phyloP scores from a whole-genome alignment of 2,329 filamentous ascomycete genomes.

The Hypoxylon sp. region DNA sequence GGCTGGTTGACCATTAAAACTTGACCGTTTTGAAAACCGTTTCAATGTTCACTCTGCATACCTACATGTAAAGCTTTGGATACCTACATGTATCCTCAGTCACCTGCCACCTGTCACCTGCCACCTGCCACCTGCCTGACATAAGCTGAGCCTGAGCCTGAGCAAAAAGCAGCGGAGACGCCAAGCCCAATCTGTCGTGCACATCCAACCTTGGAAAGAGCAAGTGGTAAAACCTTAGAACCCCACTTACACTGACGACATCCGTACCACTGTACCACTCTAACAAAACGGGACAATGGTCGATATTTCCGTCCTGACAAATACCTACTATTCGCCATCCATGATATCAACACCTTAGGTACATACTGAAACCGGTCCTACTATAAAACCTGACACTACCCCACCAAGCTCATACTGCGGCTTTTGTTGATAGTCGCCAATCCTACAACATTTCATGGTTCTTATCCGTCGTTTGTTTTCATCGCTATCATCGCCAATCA shows the following conservation, averaged over 20 bases:
- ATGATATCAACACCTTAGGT: too few species aligned
- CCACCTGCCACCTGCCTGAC: too few species aligned
- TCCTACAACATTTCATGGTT: constrained; percentile 63
- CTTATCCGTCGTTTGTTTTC: constrained; percentile 80
- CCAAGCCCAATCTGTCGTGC: too few species aligned
- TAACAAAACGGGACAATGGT: constrained; percentile 3
- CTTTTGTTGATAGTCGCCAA: constrained; percentile 5
- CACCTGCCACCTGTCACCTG: too few species aligned
- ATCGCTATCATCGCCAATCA: constrained; percentile 72
- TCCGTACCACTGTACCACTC: constrained; percentile 8
- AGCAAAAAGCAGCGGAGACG: neutral
- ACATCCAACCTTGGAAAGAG: too few species aligned
- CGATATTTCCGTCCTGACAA: constrained; percentile 17
- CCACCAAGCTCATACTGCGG: constrained; percentile 3
- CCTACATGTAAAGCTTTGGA: too few species aligned
- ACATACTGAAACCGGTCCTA: neutral
- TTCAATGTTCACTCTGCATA: too few species aligned
- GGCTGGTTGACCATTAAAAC: too few species aligned
- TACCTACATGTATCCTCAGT: too few species aligned
- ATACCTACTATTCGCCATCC: constrained; percentile 33
- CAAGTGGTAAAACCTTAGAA: constrained; percentile 4
- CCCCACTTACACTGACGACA: constrained; percentile 26
- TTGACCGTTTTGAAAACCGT: too few species aligned
- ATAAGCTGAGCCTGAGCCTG: too few species aligned
- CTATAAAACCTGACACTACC: constrained; percentile 23